phyloP scores from a whole-genome alignment of 2,329 filamentous ascomycete genomes.

The Myriosclerotinia curreyana region DNA sequence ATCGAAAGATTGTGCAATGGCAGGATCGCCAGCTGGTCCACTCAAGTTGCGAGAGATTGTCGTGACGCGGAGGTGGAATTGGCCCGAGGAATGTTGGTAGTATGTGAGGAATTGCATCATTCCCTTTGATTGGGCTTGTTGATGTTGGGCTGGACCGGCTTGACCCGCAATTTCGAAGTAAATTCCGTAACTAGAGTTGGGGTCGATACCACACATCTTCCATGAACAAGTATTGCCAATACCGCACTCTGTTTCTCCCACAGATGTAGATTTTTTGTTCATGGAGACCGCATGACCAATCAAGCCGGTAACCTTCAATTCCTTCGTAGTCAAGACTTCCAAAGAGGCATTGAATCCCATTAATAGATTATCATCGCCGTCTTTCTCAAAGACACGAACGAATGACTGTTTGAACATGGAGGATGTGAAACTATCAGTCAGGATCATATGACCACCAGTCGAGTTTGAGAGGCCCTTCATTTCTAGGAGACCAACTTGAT shows the following conservation, averaged over 20 bases:
- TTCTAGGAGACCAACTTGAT: slow-evolving; percentile 93
- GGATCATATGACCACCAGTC: slow-evolving; percentile 95
- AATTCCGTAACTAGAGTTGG: slow-evolving; percentile 86
- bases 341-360: slow-evolving; percentile 99
- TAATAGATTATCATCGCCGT: slow-evolving; percentile 85
- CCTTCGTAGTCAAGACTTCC: slow-evolving; percentile 95
- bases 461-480: slow-evolving; percentile 98
- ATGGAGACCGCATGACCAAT: slow-evolving; percentile 95
- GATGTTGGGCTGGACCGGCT: slow-evolving; percentile 78
- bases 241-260: slow-evolving; percentile 96
- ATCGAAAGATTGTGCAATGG: slow-evolving; percentile 94
- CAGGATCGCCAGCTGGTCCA: slow-evolving; percentile 89
- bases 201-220: slow-evolving; percentile 99
- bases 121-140: slow-evolving; percentile 83
- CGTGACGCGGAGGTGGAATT: slow-evolving; percentile 93
- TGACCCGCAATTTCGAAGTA: slow-evolving; percentile 98
- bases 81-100: slow-evolving; percentile 94
- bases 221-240: slow-evolving; percentile 98
- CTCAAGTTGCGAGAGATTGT: slow-evolving; percentile 89
- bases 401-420: slow-evolving; percentile 99
- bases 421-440: slow-evolving; percentile 97
- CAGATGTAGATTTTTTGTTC: slow-evolving; percentile 96
- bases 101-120: slow-evolving; percentile 99
- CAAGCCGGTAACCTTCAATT: slow-evolving; percentile 94
- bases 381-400: slow-evolving; percentile 94